Percentiles rank a stretch among this genome's conserved stretches.
phyloP scores from a whole-genome alignment of 441 rosid genomes.

The Eruca vesicaria region DNA sequence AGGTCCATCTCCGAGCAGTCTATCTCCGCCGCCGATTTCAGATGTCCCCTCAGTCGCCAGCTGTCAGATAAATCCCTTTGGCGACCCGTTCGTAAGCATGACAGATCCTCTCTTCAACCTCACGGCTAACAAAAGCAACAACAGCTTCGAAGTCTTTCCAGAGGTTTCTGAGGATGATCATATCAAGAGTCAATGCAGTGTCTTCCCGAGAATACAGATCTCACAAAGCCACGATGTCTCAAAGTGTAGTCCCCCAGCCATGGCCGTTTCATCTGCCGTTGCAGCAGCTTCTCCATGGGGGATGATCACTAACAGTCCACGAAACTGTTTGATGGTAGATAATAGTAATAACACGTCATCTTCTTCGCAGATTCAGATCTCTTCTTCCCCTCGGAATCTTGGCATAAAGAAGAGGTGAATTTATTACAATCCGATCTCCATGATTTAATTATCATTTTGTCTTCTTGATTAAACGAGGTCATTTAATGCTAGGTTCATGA shows the following conservation, averaged over 20 bases:
- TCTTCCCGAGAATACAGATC: conserved; percentile 68
- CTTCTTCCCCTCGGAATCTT: conserved; percentile 78
- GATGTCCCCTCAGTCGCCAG: conserved; percentile 25
- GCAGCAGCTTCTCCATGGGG: conserved; percentile 37
- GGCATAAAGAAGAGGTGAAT: conserved; percentile 69
- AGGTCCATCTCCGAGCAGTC: conserved; percentile 7
- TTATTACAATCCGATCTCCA: neutral
- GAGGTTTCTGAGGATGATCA: conserved; percentile 41
- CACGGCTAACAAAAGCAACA: conserved; percentile 32
- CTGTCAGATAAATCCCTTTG: conserved; percentile 36
- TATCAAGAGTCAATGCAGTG: conserved; percentile 38
- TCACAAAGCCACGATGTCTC: conserved; percentile 37
- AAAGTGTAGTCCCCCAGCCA: conserved; percentile 40
- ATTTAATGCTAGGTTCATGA: conserved; percentile 23
- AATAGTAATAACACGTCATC: conserved; percentile 21
- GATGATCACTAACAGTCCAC: conserved; percentile 37
- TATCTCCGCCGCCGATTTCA: conserved; percentile 18
- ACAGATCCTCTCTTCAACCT: conserved; percentile 64
- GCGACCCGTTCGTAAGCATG: conserved; percentile 65
- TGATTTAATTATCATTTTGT: conserved; percentile 6
- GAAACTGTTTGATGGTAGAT: conserved; percentile 13
- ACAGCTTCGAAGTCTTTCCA: conserved; percentile 9
- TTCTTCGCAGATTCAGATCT: conserved; percentile 61
- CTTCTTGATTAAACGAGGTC: conserved; percentile 21
- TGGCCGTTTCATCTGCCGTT: conserved; percentile 27